phyloP scores from a whole-genome alignment of 208 protist species.

The Acanthamoeba healyi region DNA sequence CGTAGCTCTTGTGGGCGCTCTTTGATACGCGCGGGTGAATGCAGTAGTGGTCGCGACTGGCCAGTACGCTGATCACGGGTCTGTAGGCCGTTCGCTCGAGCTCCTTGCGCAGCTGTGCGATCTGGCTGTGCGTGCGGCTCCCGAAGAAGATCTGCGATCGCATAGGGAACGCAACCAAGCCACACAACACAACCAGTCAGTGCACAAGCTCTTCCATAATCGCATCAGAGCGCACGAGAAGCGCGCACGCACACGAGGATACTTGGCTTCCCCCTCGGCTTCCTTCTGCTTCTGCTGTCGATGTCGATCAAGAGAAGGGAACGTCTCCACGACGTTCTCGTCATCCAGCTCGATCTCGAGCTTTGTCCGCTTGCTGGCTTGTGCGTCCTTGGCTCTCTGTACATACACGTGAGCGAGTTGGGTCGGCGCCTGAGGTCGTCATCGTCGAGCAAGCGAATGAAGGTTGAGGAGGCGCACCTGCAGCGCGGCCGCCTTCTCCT shows the following conservation, averaged over 20 bases:
- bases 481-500: conserved; percentile 27
- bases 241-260: neutral
- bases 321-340: neutral
- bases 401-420: neutral
- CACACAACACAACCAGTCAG: too few relatives aligned
- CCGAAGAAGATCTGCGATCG: conserved; percentile 93
- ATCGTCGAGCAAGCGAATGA: too few relatives aligned
- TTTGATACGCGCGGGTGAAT: conserved; percentile 91
- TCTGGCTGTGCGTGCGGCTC: conserved; percentile 97
- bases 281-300: conserved; percentile 8
- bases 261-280: neutral
- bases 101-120: conserved; percentile 96
- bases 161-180: neutral
- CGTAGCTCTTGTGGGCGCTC: conserved; percentile 59
- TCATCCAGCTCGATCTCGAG: neutral
- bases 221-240: too few relatives aligned
- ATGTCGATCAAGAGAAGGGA: neutral
- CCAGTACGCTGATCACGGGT: conserved; percentile 77
- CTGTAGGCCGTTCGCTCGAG: conserved; percentile 93
- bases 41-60: conserved; percentile 96
- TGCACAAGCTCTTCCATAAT: too few relatives aligned
- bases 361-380: conserved; percentile 16
- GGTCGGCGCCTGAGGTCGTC: too few relatives aligned
- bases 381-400: neutral
- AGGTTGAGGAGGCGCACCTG: neutral